Conservation (phyloP, 2,329 filamentous ascomycete species). For the Bipolaris gigantea region DNA sequence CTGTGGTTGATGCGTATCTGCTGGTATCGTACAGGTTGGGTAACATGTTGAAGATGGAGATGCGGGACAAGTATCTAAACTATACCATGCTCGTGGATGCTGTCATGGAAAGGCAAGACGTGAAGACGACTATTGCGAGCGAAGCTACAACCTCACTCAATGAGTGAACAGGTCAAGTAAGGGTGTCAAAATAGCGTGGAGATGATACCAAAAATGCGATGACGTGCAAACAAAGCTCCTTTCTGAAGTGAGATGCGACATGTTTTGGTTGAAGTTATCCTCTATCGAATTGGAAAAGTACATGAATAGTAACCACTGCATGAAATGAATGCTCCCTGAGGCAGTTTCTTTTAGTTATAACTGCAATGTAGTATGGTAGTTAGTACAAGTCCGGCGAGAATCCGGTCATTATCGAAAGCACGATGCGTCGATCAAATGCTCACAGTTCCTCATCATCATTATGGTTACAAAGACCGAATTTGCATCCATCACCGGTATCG, state of each 20-base stretch:
- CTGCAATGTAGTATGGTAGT: no score
- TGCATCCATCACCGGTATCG: not conserved
- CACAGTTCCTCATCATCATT: not conserved
- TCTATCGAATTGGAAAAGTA: not conserved
- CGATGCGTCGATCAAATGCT: no score
- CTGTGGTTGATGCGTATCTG: constrained; percentile 17
- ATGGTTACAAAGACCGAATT: not conserved
- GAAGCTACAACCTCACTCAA: not conserved
- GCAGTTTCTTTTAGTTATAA: no score
- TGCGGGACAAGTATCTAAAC: constrained; percentile 20
- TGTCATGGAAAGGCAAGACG: constrained; percentile 15
- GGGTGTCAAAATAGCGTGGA: no score
- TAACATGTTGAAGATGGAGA: constrained; percentile 9
- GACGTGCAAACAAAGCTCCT: not conserved
- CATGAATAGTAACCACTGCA: not conserved
- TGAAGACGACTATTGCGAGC: not conserved
- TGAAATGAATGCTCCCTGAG: not conserved
- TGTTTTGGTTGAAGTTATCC: not conserved
- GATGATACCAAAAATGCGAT: not conserved
- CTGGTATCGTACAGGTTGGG: constrained; percentile 30
- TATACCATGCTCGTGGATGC: constrained; percentile 15
- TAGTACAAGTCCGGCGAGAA: no score
- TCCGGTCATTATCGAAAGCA: no score
- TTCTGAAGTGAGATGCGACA: not conserved
- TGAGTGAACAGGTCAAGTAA: not conserved